phyloP scores from a whole-genome alignment of 768 basidiomycete genomes.

The Tricholomella constricta region DNA sequence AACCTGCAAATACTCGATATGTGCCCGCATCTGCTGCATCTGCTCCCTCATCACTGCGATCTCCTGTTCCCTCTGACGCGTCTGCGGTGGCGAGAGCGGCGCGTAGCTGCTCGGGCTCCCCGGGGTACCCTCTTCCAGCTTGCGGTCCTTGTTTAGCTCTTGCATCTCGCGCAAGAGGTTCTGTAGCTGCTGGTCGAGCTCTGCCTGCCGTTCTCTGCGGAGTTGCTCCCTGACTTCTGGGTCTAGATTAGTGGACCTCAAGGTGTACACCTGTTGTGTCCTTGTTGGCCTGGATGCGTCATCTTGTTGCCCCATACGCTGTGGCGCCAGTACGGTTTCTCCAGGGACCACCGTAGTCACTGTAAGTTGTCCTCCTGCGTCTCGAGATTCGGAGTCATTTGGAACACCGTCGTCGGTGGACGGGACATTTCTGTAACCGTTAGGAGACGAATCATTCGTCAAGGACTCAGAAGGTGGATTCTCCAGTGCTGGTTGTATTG shows the following conservation, averaged over 20 bases:
- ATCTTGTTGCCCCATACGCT: background rate
- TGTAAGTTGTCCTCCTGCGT: background rate
- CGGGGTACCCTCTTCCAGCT: background rate
- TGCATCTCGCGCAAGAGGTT: constrained; percentile 3
- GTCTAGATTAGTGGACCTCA: background rate
- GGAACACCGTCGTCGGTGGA: background rate
- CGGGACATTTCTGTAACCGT: background rate
- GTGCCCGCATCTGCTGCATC: constrained; percentile 14
- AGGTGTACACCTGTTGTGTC: background rate
- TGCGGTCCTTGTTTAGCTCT: no score
- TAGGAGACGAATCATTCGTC: background rate
- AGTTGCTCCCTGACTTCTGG: background rate
- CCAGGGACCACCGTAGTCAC: background rate
- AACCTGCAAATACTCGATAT: constrained; percentile 14
- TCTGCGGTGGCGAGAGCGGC: background rate
- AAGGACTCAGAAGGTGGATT: background rate
- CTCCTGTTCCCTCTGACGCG: background rate
- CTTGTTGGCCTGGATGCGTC: background rate
- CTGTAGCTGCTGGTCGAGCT: background rate
- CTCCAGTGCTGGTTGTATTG: background rate
- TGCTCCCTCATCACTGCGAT: constrained; percentile 6
- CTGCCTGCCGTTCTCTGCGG: background rate
- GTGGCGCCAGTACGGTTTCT: background rate
- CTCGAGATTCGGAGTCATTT: background rate
- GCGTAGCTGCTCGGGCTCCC: constrained; percentile 7